Base-by-base conservation (phyloP, 1,139 yeast species). In the Yamadazyma songkhlaensis region DNA sequence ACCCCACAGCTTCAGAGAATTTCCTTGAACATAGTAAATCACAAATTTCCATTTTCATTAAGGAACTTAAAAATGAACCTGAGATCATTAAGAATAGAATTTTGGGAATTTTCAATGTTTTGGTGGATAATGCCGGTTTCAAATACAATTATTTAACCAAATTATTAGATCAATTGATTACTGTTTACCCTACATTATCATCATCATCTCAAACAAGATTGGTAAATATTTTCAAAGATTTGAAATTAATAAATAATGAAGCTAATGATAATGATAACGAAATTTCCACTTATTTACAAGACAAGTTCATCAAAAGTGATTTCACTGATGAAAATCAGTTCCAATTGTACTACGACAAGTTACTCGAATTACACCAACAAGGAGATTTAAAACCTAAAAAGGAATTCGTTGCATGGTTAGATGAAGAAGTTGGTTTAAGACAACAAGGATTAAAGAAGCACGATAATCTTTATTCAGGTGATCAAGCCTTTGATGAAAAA, bases 361-460 rank as follows among this genome's bases (percentile, higher is more conserved):
- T 79, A 40, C 68, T 66, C 31, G 60, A 66, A 11, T 45, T 70
- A 13, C 76, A 70, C 45, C 29, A 51, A 25, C 50, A 60, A 43
- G 44, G 43, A 22, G 29, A 47, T 1, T 48, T 68, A 25, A 51
- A 56, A 25, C 64, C 69, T 5, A 40, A 57, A 1, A 39, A 50
- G 2, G 62, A 57, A 10, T 70, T 86, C 48, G 47, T 86, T 37
- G 59, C 71, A 26, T 87, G 95, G 95, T 59, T 87, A 34, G 71
- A 79, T 12, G 53, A 60, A 32, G 77, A 81, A 48, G 68, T 73
- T 2, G 75, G 71, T 29, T 40, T 43, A 13, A 64, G 80, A 39
- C 52, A 62, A 25, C 59, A 58, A 22, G 41, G 49, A 11, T 27
- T 41, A 13, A 54, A 51, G 29, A 51, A 53, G 39, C 61, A 68